These are phyloP conservation scores for Pyrus betulifolia DNA, from an alignment of 306 rosid species.

Conservation along the genomic window DNA sequence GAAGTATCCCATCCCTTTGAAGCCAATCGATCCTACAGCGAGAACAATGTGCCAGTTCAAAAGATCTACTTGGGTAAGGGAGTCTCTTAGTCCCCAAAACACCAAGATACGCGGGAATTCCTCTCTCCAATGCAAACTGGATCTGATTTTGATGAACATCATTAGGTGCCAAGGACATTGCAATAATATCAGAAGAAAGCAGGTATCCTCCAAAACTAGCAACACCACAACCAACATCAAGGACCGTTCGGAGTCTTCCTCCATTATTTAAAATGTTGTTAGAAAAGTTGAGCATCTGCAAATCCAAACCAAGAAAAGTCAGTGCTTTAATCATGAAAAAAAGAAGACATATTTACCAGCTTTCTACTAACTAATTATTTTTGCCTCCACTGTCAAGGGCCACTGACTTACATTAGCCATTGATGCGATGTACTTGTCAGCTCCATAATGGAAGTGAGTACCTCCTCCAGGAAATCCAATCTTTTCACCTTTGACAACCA, in stretches of 20 bases:
- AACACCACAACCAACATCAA: slow-evolving; percentile 99
- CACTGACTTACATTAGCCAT: slow-evolving; percentile 77
- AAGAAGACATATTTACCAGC: not conserved
- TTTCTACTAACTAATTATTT: not conserved
- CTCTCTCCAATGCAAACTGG: slow-evolving; percentile 98
- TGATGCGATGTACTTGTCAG: slow-evolving; percentile 87
- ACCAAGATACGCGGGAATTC: slow-evolving; percentile 97
- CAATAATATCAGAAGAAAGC: slow-evolving; percentile 69
- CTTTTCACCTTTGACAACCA: slow-evolving; percentile 92
- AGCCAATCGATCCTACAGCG: slow-evolving; percentile 99
- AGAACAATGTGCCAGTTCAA: slow-evolving; percentile 96
- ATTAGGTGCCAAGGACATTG: slow-evolving; percentile 98
- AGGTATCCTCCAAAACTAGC: slow-evolving; percentile 98
- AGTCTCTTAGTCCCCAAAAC: slow-evolving; percentile 94
- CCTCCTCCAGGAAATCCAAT: slow-evolving; percentile 97
- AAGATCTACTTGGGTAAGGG: slow-evolving; percentile 99
- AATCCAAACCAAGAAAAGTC: slow-evolving; percentile 20
- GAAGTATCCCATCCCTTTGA: slow-evolving; percentile 97
- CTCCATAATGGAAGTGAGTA: slow-evolving; percentile 98
- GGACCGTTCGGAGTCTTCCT: slow-evolving; percentile 83
- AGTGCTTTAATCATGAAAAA: not conserved
- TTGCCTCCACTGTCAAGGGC: not conserved
- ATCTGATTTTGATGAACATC: slow-evolving; percentile 99
- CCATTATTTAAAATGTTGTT: slow-evolving; percentile 58
- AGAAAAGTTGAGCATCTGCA: slow-evolving; percentile 91